Evolutionary conservation across 768 basidiomycete species (phyloP).

Genomic region (Tulasnella sp.): DNA sequence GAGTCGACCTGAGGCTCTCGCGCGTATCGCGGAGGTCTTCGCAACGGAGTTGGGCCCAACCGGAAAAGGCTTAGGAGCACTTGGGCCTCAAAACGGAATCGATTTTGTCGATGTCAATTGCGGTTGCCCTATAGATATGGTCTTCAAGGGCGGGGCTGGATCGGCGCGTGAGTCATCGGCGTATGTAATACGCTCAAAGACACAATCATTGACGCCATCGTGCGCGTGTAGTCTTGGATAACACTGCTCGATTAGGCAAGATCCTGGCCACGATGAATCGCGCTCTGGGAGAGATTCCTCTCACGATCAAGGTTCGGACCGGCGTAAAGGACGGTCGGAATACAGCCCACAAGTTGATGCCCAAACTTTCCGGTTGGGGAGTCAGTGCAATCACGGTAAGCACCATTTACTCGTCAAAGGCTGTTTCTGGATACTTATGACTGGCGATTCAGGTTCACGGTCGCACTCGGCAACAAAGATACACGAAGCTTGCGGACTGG

Average conservation of each 20-base stretch:
- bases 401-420: conserved; percentile 15
- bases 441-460: conserved; percentile 69
- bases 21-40: conserved; percentile 13
- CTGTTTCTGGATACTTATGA: conserved; percentile 31
- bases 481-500: conserved; percentile 90
- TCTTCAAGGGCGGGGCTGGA: conserved; percentile 84
- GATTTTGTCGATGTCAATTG: conserved; percentile 95
- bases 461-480: conserved; percentile 87
- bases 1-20: conserved; percentile 67
- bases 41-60: conserved; percentile 7
- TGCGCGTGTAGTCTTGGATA: conserved; percentile 59
- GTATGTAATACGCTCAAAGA: neutral
- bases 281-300: conserved; percentile 80
- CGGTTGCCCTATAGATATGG: conserved; percentile 94
- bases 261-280: conserved; percentile 85
- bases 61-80: neutral
- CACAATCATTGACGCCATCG: neutral
- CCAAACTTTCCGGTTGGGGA: conserved; percentile 52
- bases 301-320: conserved; percentile 85
- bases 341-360: conserved; percentile 83
- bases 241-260: conserved; percentile 69
- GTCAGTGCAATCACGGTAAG: conserved; percentile 43
- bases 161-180: conserved; percentile 56
- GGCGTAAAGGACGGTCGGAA: conserved; percentile 86
- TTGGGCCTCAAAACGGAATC: conserved; percentile 26